Evolutionary conservation across 768 basidiomycete species (phyloP).

Genomic region (Leccinum subgranulosum): DNA sequence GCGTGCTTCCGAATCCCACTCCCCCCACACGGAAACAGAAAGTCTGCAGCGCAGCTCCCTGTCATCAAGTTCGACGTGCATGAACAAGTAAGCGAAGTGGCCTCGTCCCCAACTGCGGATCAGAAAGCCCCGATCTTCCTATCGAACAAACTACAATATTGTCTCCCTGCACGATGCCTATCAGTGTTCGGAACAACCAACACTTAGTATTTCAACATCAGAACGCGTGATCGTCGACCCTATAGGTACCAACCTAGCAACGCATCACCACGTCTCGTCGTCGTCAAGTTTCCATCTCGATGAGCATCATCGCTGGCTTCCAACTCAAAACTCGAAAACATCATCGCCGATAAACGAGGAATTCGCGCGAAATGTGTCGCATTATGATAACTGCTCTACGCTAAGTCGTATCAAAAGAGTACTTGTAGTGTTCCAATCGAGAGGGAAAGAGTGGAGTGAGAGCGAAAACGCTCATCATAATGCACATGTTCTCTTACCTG

Average conservation of each 20-base stretch:
- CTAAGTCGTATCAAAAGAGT: slow-evolving; percentile 23
- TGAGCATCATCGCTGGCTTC: neutral
- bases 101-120: too few relatives aligned
- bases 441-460: neutral
- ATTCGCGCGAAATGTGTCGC: slow-evolving; percentile 14
- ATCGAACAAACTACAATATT: too few relatives aligned
- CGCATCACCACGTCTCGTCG: neutral
- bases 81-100: too few relatives aligned
- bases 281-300: neutral
- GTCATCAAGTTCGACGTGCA: too few relatives aligned
- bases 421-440: slow-evolving; percentile 26
- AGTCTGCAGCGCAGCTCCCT: too few relatives aligned
- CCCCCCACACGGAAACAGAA: too few relatives aligned
- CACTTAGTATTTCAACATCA: too few relatives aligned
- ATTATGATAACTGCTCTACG: slow-evolving; percentile 25
- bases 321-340: neutral
- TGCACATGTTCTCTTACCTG: slow-evolving; percentile 27
- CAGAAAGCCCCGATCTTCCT: too few relatives aligned
- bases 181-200: too few relatives aligned
- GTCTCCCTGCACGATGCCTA: too few relatives aligned
- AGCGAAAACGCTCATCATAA: neutral
- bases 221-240: neutral
- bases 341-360: neutral
- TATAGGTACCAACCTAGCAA: neutral
- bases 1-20: too few relatives aligned